Conservation (phyloP, 139 green algal species). For the Chlorella sp. region DNA sequence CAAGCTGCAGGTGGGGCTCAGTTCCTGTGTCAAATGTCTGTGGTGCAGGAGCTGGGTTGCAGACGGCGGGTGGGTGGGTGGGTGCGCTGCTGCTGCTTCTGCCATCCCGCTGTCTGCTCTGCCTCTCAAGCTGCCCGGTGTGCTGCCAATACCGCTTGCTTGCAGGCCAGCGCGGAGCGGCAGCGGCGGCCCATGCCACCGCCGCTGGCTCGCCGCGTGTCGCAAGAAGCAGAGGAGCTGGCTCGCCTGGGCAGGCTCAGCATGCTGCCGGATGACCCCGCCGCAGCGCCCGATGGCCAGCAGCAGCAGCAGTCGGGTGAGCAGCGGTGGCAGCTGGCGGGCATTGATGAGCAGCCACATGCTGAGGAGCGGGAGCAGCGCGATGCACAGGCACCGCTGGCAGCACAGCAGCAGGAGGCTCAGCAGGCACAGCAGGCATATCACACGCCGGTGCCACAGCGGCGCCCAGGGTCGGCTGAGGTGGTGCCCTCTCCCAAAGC, state of each 20-base stretch:
- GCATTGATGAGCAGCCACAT: background rate
- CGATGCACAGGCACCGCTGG: background rate
- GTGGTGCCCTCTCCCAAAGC: slow-evolving; percentile 39
- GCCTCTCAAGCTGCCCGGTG: background rate
- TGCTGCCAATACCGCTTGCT: too few species aligned
- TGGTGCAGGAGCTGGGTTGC: too few species aligned
- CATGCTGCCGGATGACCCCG: background rate
- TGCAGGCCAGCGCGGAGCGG: slow-evolving; percentile 31
- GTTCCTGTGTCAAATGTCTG: background rate
- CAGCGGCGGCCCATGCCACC: background rate
- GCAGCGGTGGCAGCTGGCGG: background rate
- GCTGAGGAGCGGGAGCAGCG: background rate
- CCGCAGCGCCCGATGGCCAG: too few species aligned
- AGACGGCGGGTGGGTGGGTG: background rate
- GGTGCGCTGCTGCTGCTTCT: too few species aligned
- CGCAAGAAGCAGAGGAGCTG: background rate
- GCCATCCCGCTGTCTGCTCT: background rate
- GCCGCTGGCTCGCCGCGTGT: background rate
- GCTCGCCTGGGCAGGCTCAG: slow-evolving; percentile 1
- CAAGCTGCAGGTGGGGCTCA: slow-evolving; percentile 21
- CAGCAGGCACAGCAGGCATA: background rate
- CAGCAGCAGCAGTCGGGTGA: background rate
- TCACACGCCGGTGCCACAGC: background rate
- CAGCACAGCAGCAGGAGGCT: background rate
- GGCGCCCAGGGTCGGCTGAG: background rate